Percentiles rank a stretch among this genome's conserved stretches.
Evolutionary conservation across 1,139 yeast genomes (phyloP).

Genomic region (Yamadazyma diospyri): DNA sequence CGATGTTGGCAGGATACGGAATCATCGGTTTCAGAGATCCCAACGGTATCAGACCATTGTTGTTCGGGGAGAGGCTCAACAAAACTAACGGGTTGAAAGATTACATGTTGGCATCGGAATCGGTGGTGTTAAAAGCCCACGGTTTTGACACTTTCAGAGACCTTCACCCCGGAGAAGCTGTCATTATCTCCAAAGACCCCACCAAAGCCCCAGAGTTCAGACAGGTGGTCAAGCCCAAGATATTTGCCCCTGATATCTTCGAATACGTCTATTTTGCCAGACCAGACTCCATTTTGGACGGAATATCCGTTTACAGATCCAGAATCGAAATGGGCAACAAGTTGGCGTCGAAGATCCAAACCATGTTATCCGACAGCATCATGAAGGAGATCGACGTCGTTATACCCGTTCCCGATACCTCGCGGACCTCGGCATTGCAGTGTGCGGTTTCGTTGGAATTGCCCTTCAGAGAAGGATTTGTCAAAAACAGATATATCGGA

Average conservation of each 20-base stretch:
- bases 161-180: constrained; percentile 92
- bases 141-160: constrained; percentile 80
- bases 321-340: constrained; percentile 93
- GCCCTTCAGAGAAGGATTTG: constrained; percentile 96
- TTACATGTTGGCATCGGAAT: constrained; percentile 93
- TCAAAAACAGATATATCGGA: constrained; percentile 94
- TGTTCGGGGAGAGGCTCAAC: constrained; percentile 74
- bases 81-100: constrained; percentile 71
- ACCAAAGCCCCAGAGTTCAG: constrained; percentile 63
- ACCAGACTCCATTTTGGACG: constrained; percentile 94
- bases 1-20: constrained; percentile 95
- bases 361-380: constrained; percentile 39
- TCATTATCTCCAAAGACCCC: constrained; percentile 71
- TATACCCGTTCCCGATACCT: constrained; percentile 96
- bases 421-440: constrained; percentile 90
- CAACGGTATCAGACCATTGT: constrained; percentile 89
- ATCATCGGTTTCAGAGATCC: constrained; percentile 96
- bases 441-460: constrained; percentile 78
- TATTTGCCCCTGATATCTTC: constrained; percentile 92
- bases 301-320: constrained; percentile 89
- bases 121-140: constrained; percentile 93
- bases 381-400: constrained; percentile 78
- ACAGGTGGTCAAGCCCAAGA: constrained; percentile 76
- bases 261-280: constrained; percentile 98
- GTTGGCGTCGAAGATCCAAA: constrained; percentile 68